Conservation (phyloP, 768 basidiomycete species). For the Rhodotorula babjevae region DNA sequence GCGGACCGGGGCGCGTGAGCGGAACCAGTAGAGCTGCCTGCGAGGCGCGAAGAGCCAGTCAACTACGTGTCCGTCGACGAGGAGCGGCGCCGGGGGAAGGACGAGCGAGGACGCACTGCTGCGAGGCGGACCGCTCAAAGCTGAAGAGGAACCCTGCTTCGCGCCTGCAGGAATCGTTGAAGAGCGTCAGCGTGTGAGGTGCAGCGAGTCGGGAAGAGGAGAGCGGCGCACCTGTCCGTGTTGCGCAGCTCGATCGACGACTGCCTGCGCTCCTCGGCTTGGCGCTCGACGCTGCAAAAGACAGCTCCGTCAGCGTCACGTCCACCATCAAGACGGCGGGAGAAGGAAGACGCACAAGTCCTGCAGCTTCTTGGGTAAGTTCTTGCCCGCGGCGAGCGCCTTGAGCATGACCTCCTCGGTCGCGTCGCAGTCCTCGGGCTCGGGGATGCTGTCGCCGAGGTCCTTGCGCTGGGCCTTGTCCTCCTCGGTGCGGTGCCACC, state of each 20-base stretch:
- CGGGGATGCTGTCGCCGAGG: conserved; percentile 21
- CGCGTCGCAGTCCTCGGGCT: conserved; percentile 37
- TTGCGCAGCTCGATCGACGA: conserved; percentile 41
- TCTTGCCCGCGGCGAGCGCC: conserved; percentile 18
- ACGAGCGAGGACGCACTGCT: conserved; percentile 14
- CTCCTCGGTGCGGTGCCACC: conserved; percentile 11
- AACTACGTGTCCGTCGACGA: background rate
- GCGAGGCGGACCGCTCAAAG: background rate
- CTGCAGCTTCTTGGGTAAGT: conserved; percentile 34
- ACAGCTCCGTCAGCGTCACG: too few relatives aligned
- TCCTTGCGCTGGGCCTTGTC: background rate
- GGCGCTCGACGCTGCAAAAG: conserved; percentile 20
- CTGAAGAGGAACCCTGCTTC: conserved; percentile 20
- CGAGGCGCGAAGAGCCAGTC: background rate
- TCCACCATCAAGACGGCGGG: background rate
- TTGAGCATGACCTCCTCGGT: conserved; percentile 39
- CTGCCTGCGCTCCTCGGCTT: conserved; percentile 38
- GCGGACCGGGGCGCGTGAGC: conserved; percentile 24
- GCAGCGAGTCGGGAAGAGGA: background rate
- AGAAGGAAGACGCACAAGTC: conserved; percentile 24
- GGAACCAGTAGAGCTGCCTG: conserved; percentile 38
- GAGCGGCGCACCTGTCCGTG: conserved; percentile 23
- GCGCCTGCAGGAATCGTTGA: background rate
- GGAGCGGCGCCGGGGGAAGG: background rate
- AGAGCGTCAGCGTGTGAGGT: background rate